These are phyloP conservation scores for Paraleonurus japonicus DNA, from an alignment of 257 asterid genomes.

Conservation along the genomic window DNA sequence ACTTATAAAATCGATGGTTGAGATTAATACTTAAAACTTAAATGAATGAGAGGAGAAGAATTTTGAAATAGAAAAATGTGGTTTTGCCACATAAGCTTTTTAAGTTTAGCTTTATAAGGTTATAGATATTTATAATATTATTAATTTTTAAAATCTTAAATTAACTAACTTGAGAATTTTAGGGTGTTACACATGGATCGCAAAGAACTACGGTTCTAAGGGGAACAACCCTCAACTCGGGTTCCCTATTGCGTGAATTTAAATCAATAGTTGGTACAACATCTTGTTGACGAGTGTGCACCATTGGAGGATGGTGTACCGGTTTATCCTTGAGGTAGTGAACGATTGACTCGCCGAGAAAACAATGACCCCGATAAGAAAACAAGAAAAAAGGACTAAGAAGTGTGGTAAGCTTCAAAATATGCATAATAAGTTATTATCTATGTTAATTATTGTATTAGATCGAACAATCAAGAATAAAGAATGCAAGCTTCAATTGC, in stretches of 20 bases:
- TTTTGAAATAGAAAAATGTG: no score
- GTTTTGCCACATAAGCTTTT: no score
- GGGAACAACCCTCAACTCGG: conserved; percentile 59
- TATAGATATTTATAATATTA: no score
- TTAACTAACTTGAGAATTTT: no score
- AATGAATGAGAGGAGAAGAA: no score
- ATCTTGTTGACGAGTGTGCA: conserved; percentile 47
- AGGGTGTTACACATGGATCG: no score
- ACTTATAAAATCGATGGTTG: no score
- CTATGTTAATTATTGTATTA: neutral
- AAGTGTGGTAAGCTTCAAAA: neutral
- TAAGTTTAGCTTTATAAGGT: no score
- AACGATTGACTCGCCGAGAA: conserved; percentile 68
- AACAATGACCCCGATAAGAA: conserved; percentile 50
- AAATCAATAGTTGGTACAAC: conserved; percentile 32
- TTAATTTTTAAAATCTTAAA: no score
- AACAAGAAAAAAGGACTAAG: conserved; percentile 6
- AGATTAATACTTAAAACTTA: no score
- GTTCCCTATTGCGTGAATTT: conserved; percentile 43
- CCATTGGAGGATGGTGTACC: conserved; percentile 40
- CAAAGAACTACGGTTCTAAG: conserved; percentile 56
- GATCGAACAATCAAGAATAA: neutral
- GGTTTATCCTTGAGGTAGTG: conserved; percentile 55
- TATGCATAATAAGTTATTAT: neutral
- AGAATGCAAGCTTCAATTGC: conserved; percentile 51